Evolutionary conservation across 2,329 filamentous ascomycete genomes (phyloP).

Genomic region (Leptographium lundbergii): DNA sequence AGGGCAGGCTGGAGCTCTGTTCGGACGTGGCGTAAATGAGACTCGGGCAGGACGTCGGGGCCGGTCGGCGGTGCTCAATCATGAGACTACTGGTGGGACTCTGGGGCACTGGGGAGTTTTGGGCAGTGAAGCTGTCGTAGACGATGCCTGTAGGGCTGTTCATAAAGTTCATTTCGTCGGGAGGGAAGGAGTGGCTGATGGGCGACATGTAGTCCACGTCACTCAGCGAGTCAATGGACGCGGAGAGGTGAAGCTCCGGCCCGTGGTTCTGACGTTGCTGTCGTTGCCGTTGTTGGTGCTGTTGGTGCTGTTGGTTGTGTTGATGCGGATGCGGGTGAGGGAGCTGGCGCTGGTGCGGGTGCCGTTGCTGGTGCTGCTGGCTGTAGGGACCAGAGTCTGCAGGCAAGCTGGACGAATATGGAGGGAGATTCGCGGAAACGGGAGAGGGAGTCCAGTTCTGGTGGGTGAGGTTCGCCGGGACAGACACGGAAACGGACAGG

Average conservation of each 20-base stretch:
- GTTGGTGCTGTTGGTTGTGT: background rate
- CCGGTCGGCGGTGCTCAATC: constrained; percentile 37
- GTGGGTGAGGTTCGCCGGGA: constrained; percentile 6
- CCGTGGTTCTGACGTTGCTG: constrained; percentile 24
- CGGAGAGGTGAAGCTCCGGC: constrained; percentile 33
- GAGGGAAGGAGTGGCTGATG: constrained; percentile 38
- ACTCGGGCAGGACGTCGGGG: constrained; percentile 47
- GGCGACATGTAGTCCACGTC: constrained; percentile 49
- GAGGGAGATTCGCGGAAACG: constrained; percentile 2
- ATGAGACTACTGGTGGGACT: constrained; percentile 43
- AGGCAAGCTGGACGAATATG: constrained; percentile 7
- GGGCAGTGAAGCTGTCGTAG: constrained; percentile 42
- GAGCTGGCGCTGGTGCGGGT: background rate
- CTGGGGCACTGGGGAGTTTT: constrained; percentile 40
- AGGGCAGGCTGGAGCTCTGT: constrained; percentile 41
- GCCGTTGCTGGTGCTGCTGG: background rate
- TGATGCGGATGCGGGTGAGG: constrained; percentile 3
- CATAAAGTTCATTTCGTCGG: constrained; percentile 44
- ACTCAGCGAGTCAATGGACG: constrained; percentile 46
- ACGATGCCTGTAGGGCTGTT: constrained; percentile 39
- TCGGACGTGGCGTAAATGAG: constrained; percentile 49
- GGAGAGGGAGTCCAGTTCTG: constrained; percentile 5
- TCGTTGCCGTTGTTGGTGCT: constrained; percentile 11
- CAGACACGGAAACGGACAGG: constrained; percentile 6
- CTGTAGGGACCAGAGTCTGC: constrained; percentile 1